Base-by-base conservation (phyloP, 495 filamentous ascomycete species). In the Letharia lupina region DNA sequence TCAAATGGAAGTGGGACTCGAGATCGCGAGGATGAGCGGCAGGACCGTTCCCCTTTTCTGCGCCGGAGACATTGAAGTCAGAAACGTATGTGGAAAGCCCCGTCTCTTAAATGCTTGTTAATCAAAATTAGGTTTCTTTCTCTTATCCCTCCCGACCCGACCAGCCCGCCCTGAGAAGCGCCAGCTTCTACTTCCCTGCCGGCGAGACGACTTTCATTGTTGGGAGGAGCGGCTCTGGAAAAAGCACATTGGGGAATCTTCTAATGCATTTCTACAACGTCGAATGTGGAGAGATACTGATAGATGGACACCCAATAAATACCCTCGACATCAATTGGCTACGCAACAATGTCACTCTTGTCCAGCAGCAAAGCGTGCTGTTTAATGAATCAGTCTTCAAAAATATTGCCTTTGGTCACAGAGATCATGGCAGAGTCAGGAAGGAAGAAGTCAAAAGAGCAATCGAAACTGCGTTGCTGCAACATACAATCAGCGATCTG, bases 211-310 rank as follows among this genome's bases (percentile, higher is more conserved):
- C 85, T 5, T 98, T 95, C 68, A 79, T 98, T 10, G 83, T 97
- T 63, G 94, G 94, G 3, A 81, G 81, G 63, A 96, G 91, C 69
- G 94, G 94, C 2, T 96, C 91, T 16, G 94, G 94, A 0, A 98
- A 98, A 73, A 96, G 90, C 71, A 98, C 94, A 0, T 71, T 98
- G 12, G 86, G 87, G 3, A 91, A 91, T 70, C 76, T 98, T 3
- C 77, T 98, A 3, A 76, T 91, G 61, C 82, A 86, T 41, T 90
- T 93, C 71, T 96, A 96, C 70, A 75, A 82, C 13, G 85, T 90
- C 3, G 75, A 74, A 0, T 75, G 77, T 0, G 94, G 94, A 0
- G 70, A 84, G 9, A 88, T 97, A 31, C 67, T 81, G 0, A 76
- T 98, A 4, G 93, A 95, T 69, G 87, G 85, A 1, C 70, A 80